Percentiles rank a stretch among this genome's conserved stretches.
These are phyloP conservation scores for Choanephora cucurbitarum DNA, from an alignment of 371 early-diverging fungal genomes.

Conservation along the genomic window DNA sequence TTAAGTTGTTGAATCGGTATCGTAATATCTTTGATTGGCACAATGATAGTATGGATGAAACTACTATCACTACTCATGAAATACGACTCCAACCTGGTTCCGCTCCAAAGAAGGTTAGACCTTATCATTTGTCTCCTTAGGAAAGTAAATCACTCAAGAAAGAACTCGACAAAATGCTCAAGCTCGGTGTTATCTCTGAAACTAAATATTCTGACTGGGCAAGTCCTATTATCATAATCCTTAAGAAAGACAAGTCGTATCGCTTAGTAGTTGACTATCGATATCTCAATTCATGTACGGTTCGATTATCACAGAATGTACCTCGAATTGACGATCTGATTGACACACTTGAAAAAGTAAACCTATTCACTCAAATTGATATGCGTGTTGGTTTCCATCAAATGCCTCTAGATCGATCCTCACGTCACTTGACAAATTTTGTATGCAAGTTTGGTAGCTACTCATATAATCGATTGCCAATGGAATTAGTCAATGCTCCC, in stretches of 20 bases:
- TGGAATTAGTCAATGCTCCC: constrained; percentile 37
- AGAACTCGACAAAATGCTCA: constrained; percentile 11
- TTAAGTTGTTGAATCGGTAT: background rate
- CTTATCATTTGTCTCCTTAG: background rate
- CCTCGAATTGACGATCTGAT: constrained; percentile 34
- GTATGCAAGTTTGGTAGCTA: constrained; percentile 32
- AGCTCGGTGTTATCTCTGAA: constrained; percentile 14
- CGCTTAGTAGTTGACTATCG: background rate
- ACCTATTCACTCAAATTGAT: constrained; percentile 7
- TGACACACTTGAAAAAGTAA: constrained; percentile 19
- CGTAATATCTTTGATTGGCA: constrained; percentile 11
- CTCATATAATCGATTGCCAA: constrained; percentile 32
- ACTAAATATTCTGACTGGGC: constrained; percentile 1
- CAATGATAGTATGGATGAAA: constrained; percentile 8
- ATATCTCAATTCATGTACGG: background rate
- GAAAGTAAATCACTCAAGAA: constrained; percentile 1
- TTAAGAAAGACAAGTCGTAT: background rate
- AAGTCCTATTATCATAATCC: constrained; percentile 2
- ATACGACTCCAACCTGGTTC: constrained; percentile 3
- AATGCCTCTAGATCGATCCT: constrained; percentile 28
- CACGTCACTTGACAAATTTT: constrained; percentile 48
- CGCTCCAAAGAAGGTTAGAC: background rate
- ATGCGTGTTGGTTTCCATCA: constrained; percentile 37
- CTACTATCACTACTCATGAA: background rate
- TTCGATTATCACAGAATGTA: constrained; percentile 27